A percentile compares a stretch with the other conserved stretches of the same genome.
phyloP scores from a whole-genome alignment of 2,329 filamentous ascomycete genomes.

The Phialocephala subalpina region DNA sequence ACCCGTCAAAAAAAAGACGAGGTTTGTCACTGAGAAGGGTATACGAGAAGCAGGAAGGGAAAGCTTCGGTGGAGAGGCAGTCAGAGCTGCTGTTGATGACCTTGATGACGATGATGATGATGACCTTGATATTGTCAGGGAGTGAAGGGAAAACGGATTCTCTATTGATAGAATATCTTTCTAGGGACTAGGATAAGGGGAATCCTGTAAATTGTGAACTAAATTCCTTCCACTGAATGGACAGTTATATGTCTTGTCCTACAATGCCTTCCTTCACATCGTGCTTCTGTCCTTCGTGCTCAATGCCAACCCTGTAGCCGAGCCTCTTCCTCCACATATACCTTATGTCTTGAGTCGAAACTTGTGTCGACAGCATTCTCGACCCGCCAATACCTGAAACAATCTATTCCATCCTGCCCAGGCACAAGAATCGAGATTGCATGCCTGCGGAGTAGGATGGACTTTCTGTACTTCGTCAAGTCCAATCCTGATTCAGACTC shows the following conservation, averaged over 20 bases:
- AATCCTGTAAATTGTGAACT: not conserved
- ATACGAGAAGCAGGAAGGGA: constrained; percentile 81
- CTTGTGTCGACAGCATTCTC: too few species aligned
- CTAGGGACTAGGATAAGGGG: not conserved
- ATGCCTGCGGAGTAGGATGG: not conserved
- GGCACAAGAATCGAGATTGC: not conserved
- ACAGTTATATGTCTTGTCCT: not conserved
- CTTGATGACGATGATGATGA: constrained; percentile 44
- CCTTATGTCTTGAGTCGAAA: not conserved
- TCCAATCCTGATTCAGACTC: not conserved
- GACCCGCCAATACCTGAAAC: too few species aligned
- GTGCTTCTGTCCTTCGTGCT: not conserved
- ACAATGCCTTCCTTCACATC: not conserved
- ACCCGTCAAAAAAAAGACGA: constrained; percentile 72
- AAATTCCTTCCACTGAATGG: not conserved
- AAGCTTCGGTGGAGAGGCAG: constrained; percentile 67
- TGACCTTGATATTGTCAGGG: constrained; percentile 44
- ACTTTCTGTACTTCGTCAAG: not conserved
- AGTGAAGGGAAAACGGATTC: constrained; percentile 8
- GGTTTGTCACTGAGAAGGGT: constrained; percentile 81
- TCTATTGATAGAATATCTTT: constrained; percentile 8
- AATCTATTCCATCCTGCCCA: not conserved
- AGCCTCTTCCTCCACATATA: not conserved
- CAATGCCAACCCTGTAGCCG: not conserved
- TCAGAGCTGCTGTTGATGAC: constrained; percentile 32